These are phyloP conservation scores for Micromonas commoda DNA, from an alignment of 139 green algal species.

Conservation along the genomic window DNA sequence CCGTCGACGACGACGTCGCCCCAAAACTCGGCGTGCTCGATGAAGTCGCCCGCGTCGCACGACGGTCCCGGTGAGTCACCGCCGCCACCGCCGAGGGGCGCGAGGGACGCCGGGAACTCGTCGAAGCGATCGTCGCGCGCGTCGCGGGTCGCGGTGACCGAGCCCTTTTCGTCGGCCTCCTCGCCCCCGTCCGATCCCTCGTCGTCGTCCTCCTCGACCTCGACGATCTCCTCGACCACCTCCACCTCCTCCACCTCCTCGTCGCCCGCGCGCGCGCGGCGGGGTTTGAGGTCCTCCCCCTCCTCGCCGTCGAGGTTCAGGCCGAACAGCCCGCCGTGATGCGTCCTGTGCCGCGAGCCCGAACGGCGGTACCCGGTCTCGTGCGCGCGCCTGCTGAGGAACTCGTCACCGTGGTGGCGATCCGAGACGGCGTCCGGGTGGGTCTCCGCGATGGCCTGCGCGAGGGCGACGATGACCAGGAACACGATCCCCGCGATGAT, in stretches of 20 bases:
- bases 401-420: too few relatives aligned
- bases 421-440: too few relatives aligned
- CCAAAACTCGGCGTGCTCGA: conserved; percentile 26
- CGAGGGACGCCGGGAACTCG: not conserved
- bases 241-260: not conserved
- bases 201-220: not conserved
- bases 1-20: conserved; percentile 30
- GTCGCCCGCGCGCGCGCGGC: not conserved
- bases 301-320: too few relatives aligned
- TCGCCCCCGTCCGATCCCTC: not conserved
- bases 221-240: not conserved
- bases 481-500: too few relatives aligned
- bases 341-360: too few relatives aligned
- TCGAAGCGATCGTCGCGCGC: not conserved
- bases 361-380: too few relatives aligned
- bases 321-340: too few relatives aligned
- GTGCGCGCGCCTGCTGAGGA: too few relatives aligned
- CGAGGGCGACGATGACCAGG: not conserved
- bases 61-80: not conserved
- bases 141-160: not conserved
- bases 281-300: too few relatives aligned
- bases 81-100: not conserved
- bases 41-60: conserved; percentile 13
- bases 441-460: too few relatives aligned
- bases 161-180: not conserved